phyloP scores from a whole-genome alignment of 495 filamentous ascomycete species.

The Zalerion maritima region DNA sequence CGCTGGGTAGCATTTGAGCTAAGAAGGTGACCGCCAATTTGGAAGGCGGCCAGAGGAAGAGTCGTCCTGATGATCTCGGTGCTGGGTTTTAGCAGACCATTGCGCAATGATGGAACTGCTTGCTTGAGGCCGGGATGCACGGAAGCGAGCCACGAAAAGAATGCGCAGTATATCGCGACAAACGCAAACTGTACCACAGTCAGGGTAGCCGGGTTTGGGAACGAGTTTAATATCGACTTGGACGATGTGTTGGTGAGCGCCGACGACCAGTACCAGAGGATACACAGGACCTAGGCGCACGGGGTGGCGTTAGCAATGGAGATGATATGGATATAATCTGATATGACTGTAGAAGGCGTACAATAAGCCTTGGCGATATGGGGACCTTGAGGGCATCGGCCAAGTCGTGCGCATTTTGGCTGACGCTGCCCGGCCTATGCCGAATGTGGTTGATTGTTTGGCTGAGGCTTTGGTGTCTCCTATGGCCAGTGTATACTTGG shows the following conservation, averaged over 20 bases:
- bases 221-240: constrained; percentile 89
- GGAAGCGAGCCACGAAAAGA: constrained; percentile 57
- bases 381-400: constrained; percentile 83
- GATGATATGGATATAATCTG: constrained; percentile 1
- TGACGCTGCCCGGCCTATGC: constrained; percentile 64
- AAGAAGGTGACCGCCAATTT: constrained; percentile 84
- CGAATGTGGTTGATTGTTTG: constrained; percentile 73
- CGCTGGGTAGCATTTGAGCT: constrained; percentile 85
- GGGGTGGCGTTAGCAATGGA: constrained; percentile 9
- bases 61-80: constrained; percentile 76
- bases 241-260: constrained; percentile 95
- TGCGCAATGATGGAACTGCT: constrained; percentile 60
- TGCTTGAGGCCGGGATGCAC: constrained; percentile 51
- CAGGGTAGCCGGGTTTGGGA: constrained; percentile 82
- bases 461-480: constrained; percentile 67
- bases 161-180: constrained; percentile 75
- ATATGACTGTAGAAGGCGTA: constrained; percentile 37
- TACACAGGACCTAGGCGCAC: constrained; percentile 50
- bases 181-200: constrained; percentile 93
- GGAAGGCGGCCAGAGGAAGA: constrained; percentile 79
- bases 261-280: constrained; percentile 87
- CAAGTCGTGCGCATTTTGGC: constrained; percentile 84
- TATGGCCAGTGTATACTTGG: no score
- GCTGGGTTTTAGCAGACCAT: constrained; percentile 68
- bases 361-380: constrained; percentile 71